These are phyloP conservation scores for Ramicandelaber brevisporus DNA, from an alignment of 192 early-diverging fungal species.

Conservation along the genomic window DNA sequence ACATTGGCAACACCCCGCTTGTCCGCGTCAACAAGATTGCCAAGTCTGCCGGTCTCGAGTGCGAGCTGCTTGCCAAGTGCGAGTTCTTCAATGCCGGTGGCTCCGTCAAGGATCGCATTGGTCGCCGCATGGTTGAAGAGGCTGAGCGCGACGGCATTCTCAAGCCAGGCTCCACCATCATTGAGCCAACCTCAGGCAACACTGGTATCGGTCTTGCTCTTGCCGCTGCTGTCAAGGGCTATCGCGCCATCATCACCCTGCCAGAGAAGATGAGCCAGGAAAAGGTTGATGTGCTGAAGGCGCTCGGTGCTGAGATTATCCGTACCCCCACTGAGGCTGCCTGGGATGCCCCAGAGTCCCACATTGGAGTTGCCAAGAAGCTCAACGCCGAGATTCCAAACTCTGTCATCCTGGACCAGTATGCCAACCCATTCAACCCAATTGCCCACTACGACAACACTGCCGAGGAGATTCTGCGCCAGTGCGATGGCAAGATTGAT, in stretches of 20 bases:
- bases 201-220: slow-evolving; percentile 97
- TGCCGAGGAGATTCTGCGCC: slow-evolving; percentile 55
- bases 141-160: slow-evolving; percentile 77
- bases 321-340: slow-evolving; percentile 98
- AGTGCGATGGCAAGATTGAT: slow-evolving; percentile 74
- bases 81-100: slow-evolving; percentile 99
- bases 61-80: slow-evolving; percentile 90
- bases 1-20: slow-evolving; percentile 90
- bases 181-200: slow-evolving; percentile 98
- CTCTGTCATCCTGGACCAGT: slow-evolving; percentile 94
- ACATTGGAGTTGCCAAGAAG: slow-evolving; percentile 87
- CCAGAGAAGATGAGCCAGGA: slow-evolving; percentile 99
- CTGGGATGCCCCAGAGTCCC: slow-evolving; percentile 95
- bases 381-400: slow-evolving; percentile 88
- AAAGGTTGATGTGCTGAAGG: slow-evolving; percentile 96
- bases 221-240: slow-evolving; percentile 95
- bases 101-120: slow-evolving; percentile 98
- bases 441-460: slow-evolving; percentile 89
- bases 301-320: slow-evolving; percentile 89
- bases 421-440: slow-evolving; percentile 91
- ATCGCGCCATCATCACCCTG: slow-evolving; percentile 90
- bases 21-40: slow-evolving; percentile 78
- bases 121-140: slow-evolving; percentile 83
- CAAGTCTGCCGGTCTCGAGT: slow-evolving; percentile 70
- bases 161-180: slow-evolving; percentile 81